Evolutionary conservation across 306 rosid genomes (phyloP).

Genomic region (Sicyos edulis): DNA sequence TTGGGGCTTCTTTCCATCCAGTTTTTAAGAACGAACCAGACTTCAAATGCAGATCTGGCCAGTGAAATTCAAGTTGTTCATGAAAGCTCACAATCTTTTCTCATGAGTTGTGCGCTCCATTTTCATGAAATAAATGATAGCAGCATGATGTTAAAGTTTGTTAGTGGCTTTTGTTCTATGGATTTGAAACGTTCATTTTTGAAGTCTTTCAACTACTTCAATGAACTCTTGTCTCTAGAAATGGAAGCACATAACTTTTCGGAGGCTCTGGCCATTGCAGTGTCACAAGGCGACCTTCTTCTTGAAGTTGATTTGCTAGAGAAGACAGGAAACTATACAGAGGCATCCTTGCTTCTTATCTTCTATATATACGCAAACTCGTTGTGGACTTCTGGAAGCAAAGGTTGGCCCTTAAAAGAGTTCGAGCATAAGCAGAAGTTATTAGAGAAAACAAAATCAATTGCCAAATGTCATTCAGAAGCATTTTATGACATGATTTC

Average conservation of each 20-base stretch:
- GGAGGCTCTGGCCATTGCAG: slow-evolving; percentile 41
- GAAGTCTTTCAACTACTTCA: slow-evolving; percentile 28
- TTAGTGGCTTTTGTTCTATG: slow-evolving; percentile 40
- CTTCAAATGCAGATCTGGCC: slow-evolving; percentile 23
- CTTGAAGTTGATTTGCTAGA: slow-evolving; percentile 38
- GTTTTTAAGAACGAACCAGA: slow-evolving; percentile 34
- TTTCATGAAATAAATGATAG: slow-evolving; percentile 33
- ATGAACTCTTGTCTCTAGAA: slow-evolving; percentile 42
- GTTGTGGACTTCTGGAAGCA: slow-evolving; percentile 41
- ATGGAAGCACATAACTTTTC: slow-evolving; percentile 40
- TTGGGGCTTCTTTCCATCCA: slow-evolving; percentile 37
- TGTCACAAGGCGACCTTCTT: slow-evolving; percentile 35
- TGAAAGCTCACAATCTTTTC: slow-evolving; percentile 35
- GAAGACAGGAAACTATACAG: slow-evolving; percentile 30
- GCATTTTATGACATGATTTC: slow-evolving; percentile 30
- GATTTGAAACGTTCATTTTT: slow-evolving; percentile 46
- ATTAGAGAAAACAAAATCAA: slow-evolving; percentile 30
- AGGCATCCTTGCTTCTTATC: slow-evolving; percentile 34
- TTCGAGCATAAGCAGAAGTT: slow-evolving; percentile 34
- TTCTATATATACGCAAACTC: slow-evolving; percentile 35
- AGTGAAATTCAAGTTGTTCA: slow-evolving; percentile 16
- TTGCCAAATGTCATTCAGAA: slow-evolving; percentile 31
- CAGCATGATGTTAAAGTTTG: slow-evolving; percentile 46
- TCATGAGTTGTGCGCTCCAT: slow-evolving; percentile 39
- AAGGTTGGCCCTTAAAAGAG: slow-evolving; percentile 49